These are phyloP conservation scores for Ogataea paradorogensis DNA, from an alignment of 805 yeast species.

Conservation along the genomic window DNA sequence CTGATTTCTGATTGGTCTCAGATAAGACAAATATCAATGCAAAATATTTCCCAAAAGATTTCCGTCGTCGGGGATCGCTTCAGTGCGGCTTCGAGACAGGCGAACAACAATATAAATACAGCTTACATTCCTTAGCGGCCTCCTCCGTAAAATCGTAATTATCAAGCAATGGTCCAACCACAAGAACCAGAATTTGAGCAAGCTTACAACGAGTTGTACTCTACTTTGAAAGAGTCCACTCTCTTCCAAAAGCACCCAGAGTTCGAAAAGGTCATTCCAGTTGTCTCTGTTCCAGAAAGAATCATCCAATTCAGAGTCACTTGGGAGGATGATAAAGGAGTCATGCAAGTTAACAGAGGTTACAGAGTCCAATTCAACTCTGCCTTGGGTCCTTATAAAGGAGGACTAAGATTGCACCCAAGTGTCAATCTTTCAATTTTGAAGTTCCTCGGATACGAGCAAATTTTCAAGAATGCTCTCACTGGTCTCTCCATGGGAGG, in stretches of 20 bases:
- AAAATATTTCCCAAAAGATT: neutral
- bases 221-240: constrained; percentile 88
- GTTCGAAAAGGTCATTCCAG: constrained; percentile 82
- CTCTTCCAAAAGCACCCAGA: constrained; percentile 86
- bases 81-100: constrained; percentile 11
- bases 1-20: constrained; percentile 16
- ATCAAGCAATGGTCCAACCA: constrained; percentile 63
- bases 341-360: constrained; percentile 91
- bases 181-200: constrained; percentile 98
- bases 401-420: constrained; percentile 98
- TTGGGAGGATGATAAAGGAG: constrained; percentile 96
- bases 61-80: constrained; percentile 7
- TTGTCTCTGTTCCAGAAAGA: constrained; percentile 94
- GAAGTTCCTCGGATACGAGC: constrained; percentile 97
- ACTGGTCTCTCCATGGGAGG: constrained; percentile 99
- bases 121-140: neutral
- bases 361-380: constrained; percentile 98
- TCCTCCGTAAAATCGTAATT: neutral
- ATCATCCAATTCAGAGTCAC: constrained; percentile 94
- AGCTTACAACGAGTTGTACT: constrained; percentile 90
- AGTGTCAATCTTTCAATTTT: constrained; percentile 91
- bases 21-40: constrained; percentile 11
- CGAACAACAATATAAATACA: constrained; percentile 4
- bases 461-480: constrained; percentile 95
- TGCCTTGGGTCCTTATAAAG: constrained; percentile 98